Conservation (phyloP, 176 grass and related monocot genomes). For the Oryza longistaminata region DNA sequence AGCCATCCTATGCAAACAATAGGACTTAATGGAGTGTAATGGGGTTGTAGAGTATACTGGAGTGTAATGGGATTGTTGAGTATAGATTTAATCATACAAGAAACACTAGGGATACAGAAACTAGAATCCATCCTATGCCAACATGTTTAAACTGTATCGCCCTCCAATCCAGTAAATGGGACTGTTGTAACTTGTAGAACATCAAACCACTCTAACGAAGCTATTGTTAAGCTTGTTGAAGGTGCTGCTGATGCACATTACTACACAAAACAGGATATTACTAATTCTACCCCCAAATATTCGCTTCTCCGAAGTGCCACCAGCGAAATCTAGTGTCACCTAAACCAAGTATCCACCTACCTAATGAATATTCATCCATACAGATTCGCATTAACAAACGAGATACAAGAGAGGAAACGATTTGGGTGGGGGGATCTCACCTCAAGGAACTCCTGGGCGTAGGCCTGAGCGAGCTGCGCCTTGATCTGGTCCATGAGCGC, state of each 20-base stretch:
- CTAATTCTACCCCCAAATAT: not conserved
- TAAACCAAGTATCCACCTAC: not conserved
- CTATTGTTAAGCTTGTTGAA: not conserved
- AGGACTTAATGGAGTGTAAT: not conserved
- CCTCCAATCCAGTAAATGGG: not conserved
- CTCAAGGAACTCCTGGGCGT: slow-evolving; percentile 87
- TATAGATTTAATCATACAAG: too few relatives aligned
- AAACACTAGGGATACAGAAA: not conserved
- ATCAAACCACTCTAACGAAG: not conserved
- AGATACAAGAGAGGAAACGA: not conserved
- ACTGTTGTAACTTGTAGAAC: not conserved
- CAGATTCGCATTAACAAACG: not conserved
- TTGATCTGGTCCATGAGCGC: slow-evolving; percentile 87
- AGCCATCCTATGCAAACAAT: not conserved
- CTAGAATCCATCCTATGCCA: not conserved
- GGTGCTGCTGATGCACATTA: not conserved
- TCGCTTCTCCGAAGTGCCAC: not conserved
- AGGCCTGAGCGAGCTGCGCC: slow-evolving; percentile 76
- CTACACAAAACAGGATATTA: not conserved
- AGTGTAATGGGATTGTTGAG: not conserved
- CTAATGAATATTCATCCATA: not conserved
- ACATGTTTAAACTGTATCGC: not conserved
- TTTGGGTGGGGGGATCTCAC: slow-evolving; percentile 20
- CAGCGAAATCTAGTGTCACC: not conserved
- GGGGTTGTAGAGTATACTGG: not conserved